Percentiles rank a stretch among this genome's conserved stretches.
Conservation (phyloP, 2,329 filamentous ascomycete species). For the Phyllosticta citribraziliensis region DNA sequence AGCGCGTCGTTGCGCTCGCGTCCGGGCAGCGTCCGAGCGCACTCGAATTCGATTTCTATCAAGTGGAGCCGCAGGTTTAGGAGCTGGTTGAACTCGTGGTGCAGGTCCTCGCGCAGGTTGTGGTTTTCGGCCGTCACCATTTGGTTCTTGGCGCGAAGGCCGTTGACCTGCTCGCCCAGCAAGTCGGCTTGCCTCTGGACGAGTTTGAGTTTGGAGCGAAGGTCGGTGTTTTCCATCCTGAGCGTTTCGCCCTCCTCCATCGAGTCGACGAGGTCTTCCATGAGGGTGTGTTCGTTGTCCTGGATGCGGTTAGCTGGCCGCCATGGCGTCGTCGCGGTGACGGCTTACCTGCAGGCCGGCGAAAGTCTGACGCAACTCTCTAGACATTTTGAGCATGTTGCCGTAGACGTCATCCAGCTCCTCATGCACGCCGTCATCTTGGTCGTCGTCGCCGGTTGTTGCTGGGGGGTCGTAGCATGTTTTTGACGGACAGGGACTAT, state of each 20-base stretch:
- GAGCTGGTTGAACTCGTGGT: slow-evolving; percentile 29
- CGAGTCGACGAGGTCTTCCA: slow-evolving; percentile 1
- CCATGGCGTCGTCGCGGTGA: neutral
- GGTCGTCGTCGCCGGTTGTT: neutral
- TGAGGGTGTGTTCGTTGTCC: slow-evolving; percentile 1
- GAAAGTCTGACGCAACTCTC: slow-evolving; percentile 5
- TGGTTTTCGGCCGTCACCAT: slow-evolving; percentile 28
- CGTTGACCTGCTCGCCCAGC: slow-evolving; percentile 2
- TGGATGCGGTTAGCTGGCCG: neutral
- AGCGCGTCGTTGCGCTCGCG: neutral
- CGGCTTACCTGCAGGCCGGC: slow-evolving; percentile 4
- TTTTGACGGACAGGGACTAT: neutral
- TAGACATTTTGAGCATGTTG: slow-evolving; percentile 6
- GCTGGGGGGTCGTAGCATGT: neutral
- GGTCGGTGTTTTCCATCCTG: neutral
- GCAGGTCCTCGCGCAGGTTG: slow-evolving; percentile 25
- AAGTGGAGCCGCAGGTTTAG: slow-evolving; percentile 31
- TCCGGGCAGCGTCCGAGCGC: neutral
- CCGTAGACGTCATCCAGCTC: slow-evolving; percentile 5
- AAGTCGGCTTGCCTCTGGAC: neutral
- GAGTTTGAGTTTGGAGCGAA: neutral
- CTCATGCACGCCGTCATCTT: neutral
- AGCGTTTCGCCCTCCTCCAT: slow-evolving; percentile 1
- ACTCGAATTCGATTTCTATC: slow-evolving; percentile 22
- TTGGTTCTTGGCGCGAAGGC: slow-evolving; percentile 19